Conservation (phyloP, 768 basidiomycete genomes). For the Saitozyma podzolica region DNA sequence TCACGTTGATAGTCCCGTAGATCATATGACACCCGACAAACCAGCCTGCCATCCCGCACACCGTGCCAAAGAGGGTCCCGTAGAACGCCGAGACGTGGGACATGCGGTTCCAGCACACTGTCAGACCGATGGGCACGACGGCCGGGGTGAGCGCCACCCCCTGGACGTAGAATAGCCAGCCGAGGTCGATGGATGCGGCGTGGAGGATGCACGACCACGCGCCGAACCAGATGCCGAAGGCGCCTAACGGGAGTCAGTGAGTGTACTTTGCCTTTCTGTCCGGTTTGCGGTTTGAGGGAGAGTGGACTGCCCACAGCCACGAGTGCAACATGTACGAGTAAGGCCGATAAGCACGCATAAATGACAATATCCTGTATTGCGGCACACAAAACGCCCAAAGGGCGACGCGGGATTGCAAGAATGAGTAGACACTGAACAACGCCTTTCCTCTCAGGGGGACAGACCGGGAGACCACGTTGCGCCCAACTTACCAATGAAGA, state of each 20-base stretch:
- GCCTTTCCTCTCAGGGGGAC: no score
- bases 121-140: conserved; percentile 25
- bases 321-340: no score
- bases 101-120: conserved; percentile 20
- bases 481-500: no score
- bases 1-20: conserved; percentile 26
- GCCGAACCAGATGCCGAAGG: conserved; percentile 46
- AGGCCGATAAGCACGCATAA: no score
- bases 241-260: conserved; percentile 33
- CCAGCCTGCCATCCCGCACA: conserved; percentile 23
- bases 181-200: conserved; percentile 45
- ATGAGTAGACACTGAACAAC: no score
- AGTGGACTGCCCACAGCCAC: no score
- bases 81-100: conserved; percentile 19
- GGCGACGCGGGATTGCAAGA: no score
- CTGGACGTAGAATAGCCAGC: conserved; percentile 40
- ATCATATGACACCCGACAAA: conserved; percentile 26
- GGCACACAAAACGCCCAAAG: no score
- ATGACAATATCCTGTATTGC: no score
- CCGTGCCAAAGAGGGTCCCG: conserved; percentile 27
- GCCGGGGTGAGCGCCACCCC: conserved; percentile 29
- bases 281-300: no score
- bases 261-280: no score
- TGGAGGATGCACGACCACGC: conserved; percentile 44
- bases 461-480: no score